Base-by-base conservation (phyloP, 257 asterid genomes). In the Capsicum pubescens region DNA sequence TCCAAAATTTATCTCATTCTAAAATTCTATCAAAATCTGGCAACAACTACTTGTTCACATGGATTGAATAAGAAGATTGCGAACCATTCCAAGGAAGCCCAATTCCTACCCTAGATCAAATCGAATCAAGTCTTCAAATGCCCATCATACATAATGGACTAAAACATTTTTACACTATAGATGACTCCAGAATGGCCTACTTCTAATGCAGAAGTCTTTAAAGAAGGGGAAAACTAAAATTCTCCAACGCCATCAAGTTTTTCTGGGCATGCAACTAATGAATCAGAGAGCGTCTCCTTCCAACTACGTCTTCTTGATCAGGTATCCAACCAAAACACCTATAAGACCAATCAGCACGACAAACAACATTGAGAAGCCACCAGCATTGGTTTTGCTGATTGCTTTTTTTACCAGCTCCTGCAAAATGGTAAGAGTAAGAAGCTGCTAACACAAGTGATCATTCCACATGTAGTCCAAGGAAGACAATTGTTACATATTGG, bases 291-390 rank as follows among this genome's bases (percentile, higher is more conserved):
- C 8, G 13, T 54, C 64, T 77, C 66, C 66, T 77, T 54, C 50
- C 64, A 54, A 54, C 78, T 63, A 81, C 9, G 78, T 46, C 80
- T 67, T 82, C 84, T 83, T 87, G 90, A 92, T 84, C 69, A 89
- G 86, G 88, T 91, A 93, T 76, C 97, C 97, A 12, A 88, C 71
- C 86, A 90, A 84, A 55, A 93, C 71, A 79, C 97, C 97, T 1
- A 92, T 7, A 52, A 94, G 84, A 74, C 92, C 88, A 61, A 92
- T 60, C 21, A 92, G 80, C 58, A 91, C 80, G 32, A 89, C 83
- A 0, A 79, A 63, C 48, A 86, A 66, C 26, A 87, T 17, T 71
- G 97, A 92, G 79, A 88, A 79, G 26, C 89, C 85, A 36, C 89
- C 87, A 16, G 88, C 89, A 83, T 85, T 89, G 71, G 83, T 91